Evolutionary conservation across 176 grass and related monocot species (phyloP), one percentile per base, ranked within the genome.

Genomic region (Rhynchospora tenuis): DNA sequence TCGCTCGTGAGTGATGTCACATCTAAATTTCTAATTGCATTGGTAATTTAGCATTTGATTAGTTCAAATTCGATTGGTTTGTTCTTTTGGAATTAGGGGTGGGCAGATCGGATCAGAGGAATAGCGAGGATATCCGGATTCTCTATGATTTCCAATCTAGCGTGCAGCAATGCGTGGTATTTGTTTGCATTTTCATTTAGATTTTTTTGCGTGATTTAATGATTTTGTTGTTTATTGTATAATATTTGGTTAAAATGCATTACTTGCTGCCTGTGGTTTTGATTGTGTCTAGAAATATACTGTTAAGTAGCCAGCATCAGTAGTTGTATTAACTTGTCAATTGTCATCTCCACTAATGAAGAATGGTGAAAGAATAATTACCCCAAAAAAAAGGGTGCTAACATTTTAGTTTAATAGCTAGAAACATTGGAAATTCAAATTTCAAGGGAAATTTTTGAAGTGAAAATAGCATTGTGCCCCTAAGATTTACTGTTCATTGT

Each of bases 91-190:
- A 9, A 51, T 12, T 42, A 89, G 88, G 81, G n/a, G 59, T 78
- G 17, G 27, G 69, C 68, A 83, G 59, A 83, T 81, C 88, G 86
- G 91, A 89, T 85, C 81, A 78, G 61, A 82, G n/a, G 46, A 75
- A 89, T 84, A 66, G 89, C 45, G 83, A 73, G 80, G 89, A 91
- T 69, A 81, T 93, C 68, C 89, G 86, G 24, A 77, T 52, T 75
- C 89, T 99, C 31, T 90, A 81, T 60, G 88, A 84, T 48, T 99
- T 99, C 80, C 93, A 98, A 73, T 89, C 93, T 61, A 86, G 75
- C 64, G 85, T 98, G 19, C 92, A 93, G 80, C 89, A 98, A 80
- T 98, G 96, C 88, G 88, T 98, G 91, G 96, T 95, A 85, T 26
- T 83, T 12, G 10, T 67, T 64, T 54, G 19, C 50, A 71, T 73